Conservation (phyloP, 169 alveolate genomes). For the Plasmodium gallinaceum region DNA sequence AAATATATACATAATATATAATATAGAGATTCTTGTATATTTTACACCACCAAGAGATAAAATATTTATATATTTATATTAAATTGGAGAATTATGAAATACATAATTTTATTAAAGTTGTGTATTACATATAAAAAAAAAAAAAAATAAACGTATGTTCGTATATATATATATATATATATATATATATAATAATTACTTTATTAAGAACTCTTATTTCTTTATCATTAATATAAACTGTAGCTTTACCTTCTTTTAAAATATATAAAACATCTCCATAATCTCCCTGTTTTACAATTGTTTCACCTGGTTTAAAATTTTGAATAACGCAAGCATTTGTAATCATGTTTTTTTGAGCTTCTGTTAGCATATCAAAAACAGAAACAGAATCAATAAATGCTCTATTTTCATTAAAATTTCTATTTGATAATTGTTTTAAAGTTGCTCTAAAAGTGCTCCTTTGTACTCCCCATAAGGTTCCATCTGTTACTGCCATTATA, state of each 20-base stretch:
- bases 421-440: constrained; percentile 89
- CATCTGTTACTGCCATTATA: constrained; percentile 90
- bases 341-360: constrained; percentile 91
- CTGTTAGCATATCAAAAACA: constrained; percentile 91
- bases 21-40: not conserved
- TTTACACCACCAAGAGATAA: too few species aligned
- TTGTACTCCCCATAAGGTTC: constrained; percentile 95
- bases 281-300: constrained; percentile 94
- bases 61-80: too few species aligned
- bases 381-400: constrained; percentile 91
- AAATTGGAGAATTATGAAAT: too few species aligned
- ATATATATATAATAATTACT: constrained; percentile 5
- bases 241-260: constrained; percentile 92
- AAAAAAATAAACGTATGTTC: too few species aligned
- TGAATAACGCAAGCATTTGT: constrained; percentile 92
- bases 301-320: constrained; percentile 86
- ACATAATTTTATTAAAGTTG: too few species aligned
- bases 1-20: not conserved
- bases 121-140: too few species aligned
- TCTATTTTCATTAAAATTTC: constrained; percentile 93
- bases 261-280: constrained; percentile 93
- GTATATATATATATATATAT: too few species aligned
- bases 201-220: constrained; percentile 86
- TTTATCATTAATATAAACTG: constrained; percentile 86
- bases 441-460: constrained; percentile 93